Evolutionary conservation across 345 rosid species (phyloP).

Genomic region (Eucalyptus caleyi): DNA sequence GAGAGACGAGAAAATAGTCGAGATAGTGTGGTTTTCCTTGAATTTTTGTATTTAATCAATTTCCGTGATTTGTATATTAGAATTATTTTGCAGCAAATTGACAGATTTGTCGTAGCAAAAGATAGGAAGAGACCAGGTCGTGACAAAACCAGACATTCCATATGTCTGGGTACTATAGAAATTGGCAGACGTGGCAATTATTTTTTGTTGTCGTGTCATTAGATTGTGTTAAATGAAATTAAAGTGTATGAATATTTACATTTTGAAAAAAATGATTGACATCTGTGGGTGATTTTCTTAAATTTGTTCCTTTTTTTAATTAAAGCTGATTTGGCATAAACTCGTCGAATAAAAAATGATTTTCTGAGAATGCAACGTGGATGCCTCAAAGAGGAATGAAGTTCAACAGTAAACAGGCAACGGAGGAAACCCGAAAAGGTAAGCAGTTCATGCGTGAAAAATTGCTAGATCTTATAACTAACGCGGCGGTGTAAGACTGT

Average conservation of each 20-base stretch:
- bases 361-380: background rate
- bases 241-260: background rate
- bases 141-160: background rate
- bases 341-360: background rate
- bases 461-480: background rate
- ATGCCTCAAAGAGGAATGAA: background rate
- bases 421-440: background rate
- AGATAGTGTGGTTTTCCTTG: background rate
- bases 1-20: background rate
- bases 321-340: background rate
- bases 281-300: background rate
- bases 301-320: background rate
- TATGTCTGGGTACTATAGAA: background rate
- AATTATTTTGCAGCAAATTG: background rate
- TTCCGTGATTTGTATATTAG: background rate
- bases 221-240: background rate
- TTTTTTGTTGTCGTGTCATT: background rate
- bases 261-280: background rate
- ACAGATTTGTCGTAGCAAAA: background rate
- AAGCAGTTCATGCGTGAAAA: background rate
- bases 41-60: background rate
- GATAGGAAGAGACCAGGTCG: background rate
- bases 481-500: background rate
- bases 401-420: too few species aligned
- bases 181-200: background rate